Evolutionary conservation across 1,139 yeast species (phyloP), one percentile per base, ranked within the genome.

Genomic region (Kodamaea derodonti): DNA sequence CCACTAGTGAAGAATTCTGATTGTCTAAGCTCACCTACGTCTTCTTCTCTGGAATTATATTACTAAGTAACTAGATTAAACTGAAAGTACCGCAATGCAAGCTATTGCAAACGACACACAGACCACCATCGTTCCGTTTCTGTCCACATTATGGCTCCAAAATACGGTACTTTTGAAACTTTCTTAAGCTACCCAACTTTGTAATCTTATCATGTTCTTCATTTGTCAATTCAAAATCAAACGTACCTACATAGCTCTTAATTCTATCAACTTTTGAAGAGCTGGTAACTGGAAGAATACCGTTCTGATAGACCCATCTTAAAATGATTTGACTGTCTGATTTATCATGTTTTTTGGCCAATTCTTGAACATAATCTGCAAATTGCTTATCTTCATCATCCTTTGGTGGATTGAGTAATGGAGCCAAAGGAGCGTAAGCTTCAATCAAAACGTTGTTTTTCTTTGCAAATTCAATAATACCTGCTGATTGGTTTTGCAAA

Each of bases 401-500:
- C 14, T 27, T 27, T 10, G 28, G 62, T 47, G 17, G 63, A 63
- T 14, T 61, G 58, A 8, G 38, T 25, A 63, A 40, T 29, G 82
- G 79, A 12, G 71, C 66, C 45, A 85, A 65, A 23, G 92, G 88
- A 9, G 83, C 69, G 56, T 80, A 84, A 4, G 88, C 85, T 49
- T 76, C 82, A 22, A 84, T 45, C 35, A 71, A 56, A 41, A 84
- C 78, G 17, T 62, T 70, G 30, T 82, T 49, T 36, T 71, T 57
- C 49, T 74, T 62, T 43, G 73, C 9, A 27, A 63, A 83, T 15
- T 77, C 72, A 32, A 74, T 75, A 43, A 84, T 72, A 1, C 79
- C 86, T 1, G 84, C 84, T 11, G 84, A 69, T 55, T 82, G 88
- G 49, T 80, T 67, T 50, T 79, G 86, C 46, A 82, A 68, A 51